Base-by-base conservation (phyloP, 106 monocot genomes). In the Platanthera zijinensis region DNA sequence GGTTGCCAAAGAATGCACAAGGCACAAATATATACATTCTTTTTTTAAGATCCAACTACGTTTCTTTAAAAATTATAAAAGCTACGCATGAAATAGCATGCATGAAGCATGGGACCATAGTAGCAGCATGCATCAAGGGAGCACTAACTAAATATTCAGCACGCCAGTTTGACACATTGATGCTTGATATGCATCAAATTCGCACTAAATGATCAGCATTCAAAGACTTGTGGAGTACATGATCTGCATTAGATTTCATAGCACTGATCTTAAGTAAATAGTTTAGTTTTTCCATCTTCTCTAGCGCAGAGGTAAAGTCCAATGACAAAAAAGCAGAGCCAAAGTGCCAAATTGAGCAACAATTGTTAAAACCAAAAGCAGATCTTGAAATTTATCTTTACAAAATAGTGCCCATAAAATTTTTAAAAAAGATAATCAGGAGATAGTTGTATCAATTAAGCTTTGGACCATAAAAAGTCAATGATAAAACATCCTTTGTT, bases 141-240 rank as follows among this genome's bases (percentile, higher is more conserved):
- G 66, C 59, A 7, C 59, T 59, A n/a, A n/a, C n/a, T n/a, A 8
- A 19, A 59, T 59, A n/a, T 5, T 59, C 19, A 59, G 66, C 30
- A 66, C 11, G 32, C 66, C 59, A 59, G 59, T 21, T 59, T 19
- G 59, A 59, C 59, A 59, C 59, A 18, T 59, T 59, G 59, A 59
- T 10, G 6, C 59, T 59, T 5, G n/a, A n/a, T 7, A 19, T 59
- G 18, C 59, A 59, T 59, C 19, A 59, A 18, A 59, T 59, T n/a
- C 19, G 19, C 32, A 32, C 32, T 32, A 32, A 32, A 32, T 32
- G 59, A 59, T 59, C 59, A 59, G 19, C 19, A 59, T 19, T 6
- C 19, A 19, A n/a, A 6, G 59, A 21, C 59, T 18, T 59, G 4
- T 59, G n/a, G 59, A 19, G 59, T 59, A 6, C 5, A n/a, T 59